Evolutionary conservation across 257 asterid species (phyloP).

Genomic region (Anisodus tanguticus): DNA sequence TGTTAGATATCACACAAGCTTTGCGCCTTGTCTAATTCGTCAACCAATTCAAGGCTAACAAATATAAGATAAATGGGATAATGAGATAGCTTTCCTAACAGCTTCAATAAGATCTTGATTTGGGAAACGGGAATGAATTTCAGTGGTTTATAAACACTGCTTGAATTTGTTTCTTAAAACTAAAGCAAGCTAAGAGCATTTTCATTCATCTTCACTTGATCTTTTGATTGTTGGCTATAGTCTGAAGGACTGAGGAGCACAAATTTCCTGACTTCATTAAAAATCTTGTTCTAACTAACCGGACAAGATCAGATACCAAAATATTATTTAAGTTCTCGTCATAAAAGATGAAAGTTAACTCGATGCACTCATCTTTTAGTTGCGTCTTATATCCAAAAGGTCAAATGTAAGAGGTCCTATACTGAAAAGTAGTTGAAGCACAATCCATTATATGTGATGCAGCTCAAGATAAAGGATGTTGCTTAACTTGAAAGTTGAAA

Average conservation of each 20-base stretch:
- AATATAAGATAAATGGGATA: background rate
- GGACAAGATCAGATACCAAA: background rate
- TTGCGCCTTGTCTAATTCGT: background rate
- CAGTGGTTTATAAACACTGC: background rate
- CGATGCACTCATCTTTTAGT: background rate
- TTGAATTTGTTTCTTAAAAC: background rate
- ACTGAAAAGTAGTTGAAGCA: background rate
- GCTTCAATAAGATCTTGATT: background rate
- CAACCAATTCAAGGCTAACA: background rate
- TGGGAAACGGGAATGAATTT: background rate
- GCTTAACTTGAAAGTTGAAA: background rate
- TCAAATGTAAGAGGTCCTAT: background rate
- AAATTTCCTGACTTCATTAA: constrained; percentile 16
- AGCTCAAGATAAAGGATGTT: background rate
- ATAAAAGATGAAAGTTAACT: background rate
- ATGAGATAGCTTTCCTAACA: background rate
- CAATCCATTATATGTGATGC: background rate
- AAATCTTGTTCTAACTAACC: background rate
- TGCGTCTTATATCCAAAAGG: background rate
- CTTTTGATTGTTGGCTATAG: background rate
- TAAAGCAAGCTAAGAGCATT: background rate
- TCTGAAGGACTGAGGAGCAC: background rate
- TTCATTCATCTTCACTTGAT: background rate
- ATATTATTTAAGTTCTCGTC: background rate
- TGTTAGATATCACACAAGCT: background rate